Evolutionary conservation across 306 rosid genomes (phyloP).

Genomic region (Dalbergia oliveri): DNA sequence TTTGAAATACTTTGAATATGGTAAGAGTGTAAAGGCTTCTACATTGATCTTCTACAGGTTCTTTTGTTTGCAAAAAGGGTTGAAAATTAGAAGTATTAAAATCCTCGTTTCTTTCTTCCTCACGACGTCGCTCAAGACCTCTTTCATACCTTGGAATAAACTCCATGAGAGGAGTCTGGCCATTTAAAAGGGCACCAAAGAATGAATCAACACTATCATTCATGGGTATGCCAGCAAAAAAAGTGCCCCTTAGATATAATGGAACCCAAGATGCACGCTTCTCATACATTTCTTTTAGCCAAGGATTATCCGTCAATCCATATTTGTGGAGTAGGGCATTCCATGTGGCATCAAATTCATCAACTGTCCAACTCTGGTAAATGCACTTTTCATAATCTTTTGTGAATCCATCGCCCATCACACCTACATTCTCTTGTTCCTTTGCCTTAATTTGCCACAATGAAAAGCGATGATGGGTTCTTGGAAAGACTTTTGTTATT

Average conservation of each 20-base stretch:
- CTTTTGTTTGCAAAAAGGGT: constrained; percentile 91
- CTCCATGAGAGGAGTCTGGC: constrained; percentile 78
- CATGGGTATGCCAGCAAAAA: constrained; percentile 88
- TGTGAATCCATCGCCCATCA: constrained; percentile 68
- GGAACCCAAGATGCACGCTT: constrained; percentile 94
- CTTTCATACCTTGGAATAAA: constrained; percentile 85
- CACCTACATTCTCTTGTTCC: constrained; percentile 70
- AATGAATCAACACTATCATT: constrained; percentile 74
- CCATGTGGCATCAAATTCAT: constrained; percentile 87
- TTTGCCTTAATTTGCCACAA: constrained; percentile 86
- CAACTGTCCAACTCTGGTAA: constrained; percentile 75
- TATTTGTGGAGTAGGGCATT: constrained; percentile 71
- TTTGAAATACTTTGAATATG: constrained; percentile 85
- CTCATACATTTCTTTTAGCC: constrained; percentile 88
- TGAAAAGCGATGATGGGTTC: constrained; percentile 83
- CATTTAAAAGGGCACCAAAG: constrained; percentile 78
- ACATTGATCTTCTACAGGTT: constrained; percentile 89
- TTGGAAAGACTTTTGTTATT: constrained; percentile 75
- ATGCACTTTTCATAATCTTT: constrained; percentile 82
- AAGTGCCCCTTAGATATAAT: constrained; percentile 69
- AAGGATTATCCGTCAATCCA: constrained; percentile 75
- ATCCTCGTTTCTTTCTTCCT: constrained; percentile 88
- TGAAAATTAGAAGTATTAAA: constrained; percentile 78
- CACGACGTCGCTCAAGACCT: constrained; percentile 85
- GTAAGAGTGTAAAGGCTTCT: constrained; percentile 83